A percentile compares a stretch with the other conserved stretches of the same genome.
Evolutionary conservation across 176 grass and related monocot species (phyloP).

Genomic region (Lolium multiflorum): DNA sequence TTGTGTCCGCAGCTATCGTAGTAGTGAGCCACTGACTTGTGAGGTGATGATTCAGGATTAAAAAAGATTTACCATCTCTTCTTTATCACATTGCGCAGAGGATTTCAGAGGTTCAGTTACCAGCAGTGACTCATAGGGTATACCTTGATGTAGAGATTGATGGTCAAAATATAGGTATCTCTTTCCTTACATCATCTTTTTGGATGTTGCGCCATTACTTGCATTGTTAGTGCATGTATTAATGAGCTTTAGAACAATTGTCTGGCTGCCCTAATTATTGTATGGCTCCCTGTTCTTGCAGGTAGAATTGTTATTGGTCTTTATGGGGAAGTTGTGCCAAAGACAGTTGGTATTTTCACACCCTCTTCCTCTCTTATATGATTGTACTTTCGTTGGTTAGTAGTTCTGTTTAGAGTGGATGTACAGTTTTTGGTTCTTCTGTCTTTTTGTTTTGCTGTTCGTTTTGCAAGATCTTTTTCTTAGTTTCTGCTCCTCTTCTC

Average conservation of each 20-base stretch:
- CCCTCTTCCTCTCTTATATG: conserved; percentile 2
- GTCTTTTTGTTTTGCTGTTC: not conserved
- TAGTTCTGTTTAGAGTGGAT: not conserved
- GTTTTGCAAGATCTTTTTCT: not conserved
- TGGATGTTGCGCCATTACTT: not conserved
- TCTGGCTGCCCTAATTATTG: not conserved
- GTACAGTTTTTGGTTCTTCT: not conserved
- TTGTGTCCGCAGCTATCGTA: not conserved
- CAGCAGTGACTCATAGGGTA: conserved; percentile 80
- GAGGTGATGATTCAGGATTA: not conserved
- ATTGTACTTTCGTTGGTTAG: not conserved
- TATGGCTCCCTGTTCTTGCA: conserved; percentile 35
- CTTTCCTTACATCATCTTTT: not conserved
- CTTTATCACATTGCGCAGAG: conserved; percentile 44
- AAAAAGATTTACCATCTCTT: conserved; percentile 14
- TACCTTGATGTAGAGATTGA: conserved; percentile 93
- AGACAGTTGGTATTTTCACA: conserved; percentile 80
- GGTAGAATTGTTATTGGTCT: conserved; percentile 96
- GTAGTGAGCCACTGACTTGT: not conserved
- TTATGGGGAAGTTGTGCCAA: conserved; percentile 80
- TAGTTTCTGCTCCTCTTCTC: not conserved
- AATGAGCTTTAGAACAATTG: not conserved
- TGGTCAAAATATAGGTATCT: conserved; percentile 84
- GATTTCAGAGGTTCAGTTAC: conserved; percentile 56
- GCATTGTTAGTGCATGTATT: not conserved